Evolutionary conservation across 306 rosid genomes (phyloP).

Genomic region (Prunus mongolica): DNA sequence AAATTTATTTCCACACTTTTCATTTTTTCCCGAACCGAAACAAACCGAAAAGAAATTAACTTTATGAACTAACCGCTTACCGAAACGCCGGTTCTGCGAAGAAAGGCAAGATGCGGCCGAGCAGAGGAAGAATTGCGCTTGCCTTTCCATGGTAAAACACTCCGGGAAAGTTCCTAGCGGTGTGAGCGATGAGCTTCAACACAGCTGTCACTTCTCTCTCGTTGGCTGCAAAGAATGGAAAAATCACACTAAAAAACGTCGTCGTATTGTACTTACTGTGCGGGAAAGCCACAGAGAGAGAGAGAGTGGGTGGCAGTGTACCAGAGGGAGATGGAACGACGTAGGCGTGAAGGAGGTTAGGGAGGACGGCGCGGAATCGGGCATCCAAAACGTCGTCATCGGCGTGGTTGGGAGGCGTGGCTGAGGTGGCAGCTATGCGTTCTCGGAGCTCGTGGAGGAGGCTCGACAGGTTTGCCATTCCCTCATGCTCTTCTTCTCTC

Average conservation of each 20-base stretch:
- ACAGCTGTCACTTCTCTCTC: slow-evolving; percentile 74
- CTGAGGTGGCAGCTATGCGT: slow-evolving; percentile 66
- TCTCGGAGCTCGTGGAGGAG: slow-evolving; percentile 80
- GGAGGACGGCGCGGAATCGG: slow-evolving; percentile 82
- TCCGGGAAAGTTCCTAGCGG: slow-evolving; percentile 66
- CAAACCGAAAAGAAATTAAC: not conserved
- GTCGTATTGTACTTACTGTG: not conserved
- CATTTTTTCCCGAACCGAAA: not conserved
- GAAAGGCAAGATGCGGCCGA: slow-evolving; percentile 78
- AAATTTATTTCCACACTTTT: not conserved
- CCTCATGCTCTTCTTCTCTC: slow-evolving; percentile 9
- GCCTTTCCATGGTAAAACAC: slow-evolving; percentile 72
- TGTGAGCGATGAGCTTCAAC: slow-evolving; percentile 63
- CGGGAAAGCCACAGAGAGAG: slow-evolving; percentile 1
- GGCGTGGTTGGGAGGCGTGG: slow-evolving; percentile 40
- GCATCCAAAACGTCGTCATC: slow-evolving; percentile 60
- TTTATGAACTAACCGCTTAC: slow-evolving; percentile 20
- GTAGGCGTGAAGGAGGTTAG: slow-evolving; percentile 62
- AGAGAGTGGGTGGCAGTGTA: not conserved
- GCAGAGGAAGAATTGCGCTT: slow-evolving; percentile 48
- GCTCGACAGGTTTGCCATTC: slow-evolving; percentile 61
- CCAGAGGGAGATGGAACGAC: slow-evolving; percentile 74
- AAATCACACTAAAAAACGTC: not conserved
- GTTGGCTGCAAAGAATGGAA: slow-evolving; percentile 29
- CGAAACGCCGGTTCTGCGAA: slow-evolving; percentile 63